Evolutionary conservation across 2,329 filamentous ascomycete species (phyloP).

Genomic region (Ceratocystis albifundus): DNA sequence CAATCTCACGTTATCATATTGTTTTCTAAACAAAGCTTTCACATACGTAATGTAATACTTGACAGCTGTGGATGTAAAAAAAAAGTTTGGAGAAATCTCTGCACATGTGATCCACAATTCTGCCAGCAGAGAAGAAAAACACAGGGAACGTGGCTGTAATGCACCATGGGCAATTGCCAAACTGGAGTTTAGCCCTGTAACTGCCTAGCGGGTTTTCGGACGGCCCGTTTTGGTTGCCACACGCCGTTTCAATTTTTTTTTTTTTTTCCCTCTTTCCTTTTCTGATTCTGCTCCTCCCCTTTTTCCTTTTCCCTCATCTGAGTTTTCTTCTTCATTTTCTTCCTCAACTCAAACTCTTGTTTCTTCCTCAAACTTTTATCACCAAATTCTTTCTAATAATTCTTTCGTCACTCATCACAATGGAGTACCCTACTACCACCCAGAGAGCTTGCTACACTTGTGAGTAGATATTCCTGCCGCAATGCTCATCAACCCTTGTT

Average conservation of each 20-base stretch:
- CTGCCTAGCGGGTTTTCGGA: constrained; percentile 13
- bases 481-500: constrained; percentile 15
- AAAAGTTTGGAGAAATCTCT: constrained; percentile 18
- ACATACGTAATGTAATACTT: background rate
- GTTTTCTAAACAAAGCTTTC: background rate
- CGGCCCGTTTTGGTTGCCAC: constrained; percentile 18
- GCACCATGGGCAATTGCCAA: constrained; percentile 1
- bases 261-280: constrained; percentile 12
- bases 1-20: background rate
- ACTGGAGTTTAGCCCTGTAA: constrained; percentile 13
- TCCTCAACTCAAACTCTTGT: constrained; percentile 12
- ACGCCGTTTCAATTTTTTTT: constrained; percentile 20
- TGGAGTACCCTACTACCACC: constrained; percentile 33
- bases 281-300: constrained; percentile 13
- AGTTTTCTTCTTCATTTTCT: constrained; percentile 13
- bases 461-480: constrained; percentile 30
- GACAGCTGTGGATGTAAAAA: background rate
- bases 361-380: constrained; percentile 8
- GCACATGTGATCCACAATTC: constrained; percentile 21
- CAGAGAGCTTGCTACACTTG: constrained; percentile 43
- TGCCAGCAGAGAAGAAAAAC: constrained; percentile 6
- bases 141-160: background rate
- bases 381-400: background rate
- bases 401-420: constrained; percentile 27
- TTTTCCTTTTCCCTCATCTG: constrained; percentile 9